phyloP scores from a whole-genome alignment of 140 eudicot genomes.

The Oenanthe javanica region DNA sequence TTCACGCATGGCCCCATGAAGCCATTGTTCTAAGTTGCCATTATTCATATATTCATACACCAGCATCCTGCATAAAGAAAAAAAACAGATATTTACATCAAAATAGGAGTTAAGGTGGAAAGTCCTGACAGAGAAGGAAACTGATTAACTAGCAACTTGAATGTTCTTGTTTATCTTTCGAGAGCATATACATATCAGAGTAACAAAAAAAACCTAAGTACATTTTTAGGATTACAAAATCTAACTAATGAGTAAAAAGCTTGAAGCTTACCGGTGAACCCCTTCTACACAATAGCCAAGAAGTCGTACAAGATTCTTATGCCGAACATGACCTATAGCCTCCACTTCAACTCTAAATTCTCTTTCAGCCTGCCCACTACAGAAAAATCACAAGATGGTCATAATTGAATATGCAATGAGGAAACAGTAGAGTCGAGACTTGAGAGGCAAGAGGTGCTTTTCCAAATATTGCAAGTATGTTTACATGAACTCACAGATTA shows the following conservation, averaged over 20 bases:
- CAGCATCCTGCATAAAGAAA: conserved; percentile 54
- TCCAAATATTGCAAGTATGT: background rate
- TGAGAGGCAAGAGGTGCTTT: background rate
- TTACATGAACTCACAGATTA: conserved; percentile 56
- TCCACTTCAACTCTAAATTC: conserved; percentile 95
- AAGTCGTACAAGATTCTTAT: conserved; percentile 93
- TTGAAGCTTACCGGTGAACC: conserved; percentile 59
- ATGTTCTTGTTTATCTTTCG: background rate
- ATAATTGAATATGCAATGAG: background rate
- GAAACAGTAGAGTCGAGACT: background rate
- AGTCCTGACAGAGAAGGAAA: background rate
- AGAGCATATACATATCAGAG: background rate
- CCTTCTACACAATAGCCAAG: conserved; percentile 96
- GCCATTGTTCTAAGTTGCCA: conserved; percentile 93
- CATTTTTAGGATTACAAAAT: background rate
- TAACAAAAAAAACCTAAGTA: background rate
- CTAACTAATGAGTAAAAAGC: background rate
- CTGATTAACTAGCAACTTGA: background rate
- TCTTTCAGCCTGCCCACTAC: conserved; percentile 94
- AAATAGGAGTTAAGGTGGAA: background rate
- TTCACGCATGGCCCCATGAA: conserved; percentile 80
- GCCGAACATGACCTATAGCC: conserved; percentile 95
- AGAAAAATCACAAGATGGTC: background rate
- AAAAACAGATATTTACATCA: background rate
- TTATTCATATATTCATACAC: conserved; percentile 91